phyloP scores from a whole-genome alignment of 2,329 filamentous ascomycete genomes.

The Fusarium agapanthi region DNA sequence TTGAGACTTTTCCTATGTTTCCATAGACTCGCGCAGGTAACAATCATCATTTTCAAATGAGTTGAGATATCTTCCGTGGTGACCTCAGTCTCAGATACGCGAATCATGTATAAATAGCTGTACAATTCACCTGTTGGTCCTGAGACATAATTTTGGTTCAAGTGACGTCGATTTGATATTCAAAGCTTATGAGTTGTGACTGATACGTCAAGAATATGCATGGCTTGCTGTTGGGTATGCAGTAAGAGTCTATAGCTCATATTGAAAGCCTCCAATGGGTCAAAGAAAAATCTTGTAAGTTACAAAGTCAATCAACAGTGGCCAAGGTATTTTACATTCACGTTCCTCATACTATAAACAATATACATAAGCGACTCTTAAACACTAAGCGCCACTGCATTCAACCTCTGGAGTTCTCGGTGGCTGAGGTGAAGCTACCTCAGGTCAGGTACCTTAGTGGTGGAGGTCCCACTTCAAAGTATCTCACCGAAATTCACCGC shows the following conservation, averaged over 20 bases:
- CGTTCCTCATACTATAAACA: neutral
- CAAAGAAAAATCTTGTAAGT: neutral
- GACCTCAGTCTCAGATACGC: slow-evolving; percentile 22
- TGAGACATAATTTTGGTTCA: neutral
- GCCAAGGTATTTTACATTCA: no score
- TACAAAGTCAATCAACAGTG: neutral
- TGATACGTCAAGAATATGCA: neutral
- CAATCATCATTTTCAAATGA: slow-evolving; percentile 43
- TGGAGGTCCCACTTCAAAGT: slow-evolving; percentile 16
- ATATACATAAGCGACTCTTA: neutral
- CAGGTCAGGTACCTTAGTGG: neutral
- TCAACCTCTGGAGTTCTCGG: neutral
- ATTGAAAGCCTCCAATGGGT: no score
- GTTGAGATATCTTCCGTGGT: slow-evolving; percentile 29
- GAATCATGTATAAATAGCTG: slow-evolving; percentile 41
- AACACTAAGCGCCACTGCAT: neutral
- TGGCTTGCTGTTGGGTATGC: neutral
- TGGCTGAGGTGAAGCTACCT: neutral
- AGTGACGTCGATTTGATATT: neutral
- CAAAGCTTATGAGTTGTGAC: neutral
- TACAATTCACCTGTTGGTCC: slow-evolving; percentile 32
- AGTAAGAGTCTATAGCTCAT: neutral
- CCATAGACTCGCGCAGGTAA: slow-evolving; percentile 49
- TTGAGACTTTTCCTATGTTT: slow-evolving; percentile 39
- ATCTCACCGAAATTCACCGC: slow-evolving; percentile 44